Percentiles rank a stretch among this genome's conserved stretches.
These are phyloP conservation scores for Penicillium nucicola DNA, from an alignment of 495 filamentous ascomycete genomes.

Conservation along the genomic window DNA sequence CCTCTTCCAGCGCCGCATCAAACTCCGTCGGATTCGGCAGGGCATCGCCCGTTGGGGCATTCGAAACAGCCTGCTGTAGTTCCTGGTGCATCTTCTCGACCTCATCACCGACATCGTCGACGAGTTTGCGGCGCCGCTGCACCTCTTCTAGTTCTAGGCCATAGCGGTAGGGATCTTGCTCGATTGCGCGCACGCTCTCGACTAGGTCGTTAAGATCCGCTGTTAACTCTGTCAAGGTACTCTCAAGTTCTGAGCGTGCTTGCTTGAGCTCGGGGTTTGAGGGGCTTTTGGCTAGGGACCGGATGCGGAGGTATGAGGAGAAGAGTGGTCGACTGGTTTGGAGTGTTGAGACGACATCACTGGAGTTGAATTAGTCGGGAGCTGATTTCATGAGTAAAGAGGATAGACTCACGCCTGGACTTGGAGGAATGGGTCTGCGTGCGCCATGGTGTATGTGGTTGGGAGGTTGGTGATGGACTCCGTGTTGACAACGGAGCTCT, in stretches of 20 bases:
- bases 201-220: slow-evolving; percentile 87
- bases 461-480: slow-evolving; percentile 5
- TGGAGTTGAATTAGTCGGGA: slow-evolving; percentile 28
- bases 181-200: slow-evolving; percentile 82
- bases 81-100: slow-evolving; percentile 86
- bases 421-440: slow-evolving; percentile 88
- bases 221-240: slow-evolving; percentile 69
- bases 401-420: slow-evolving; percentile 68
- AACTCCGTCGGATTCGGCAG: slow-evolving; percentile 74
- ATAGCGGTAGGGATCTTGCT: slow-evolving; percentile 84
- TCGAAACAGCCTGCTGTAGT: slow-evolving; percentile 54
- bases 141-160: slow-evolving; percentile 85
- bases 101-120: slow-evolving; percentile 85
- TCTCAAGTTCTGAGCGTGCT: slow-evolving; percentile 77
- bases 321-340: slow-evolving; percentile 78
- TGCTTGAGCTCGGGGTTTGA: slow-evolving; percentile 81
- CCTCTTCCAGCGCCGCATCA: slow-evolving; percentile 38
- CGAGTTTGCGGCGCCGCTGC: slow-evolving; percentile 71
- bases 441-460: slow-evolving; percentile 45
- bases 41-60: slow-evolving; percentile 25
- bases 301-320: slow-evolving; percentile 93
- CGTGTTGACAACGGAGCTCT: not conserved
- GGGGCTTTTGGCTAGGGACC: slow-evolving; percentile 68
- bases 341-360: slow-evolving; percentile 83
- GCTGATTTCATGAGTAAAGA: not conserved